Evolutionary conservation across 169 alveolate species (phyloP).

Genomic region (Toxoplasma gondii): DNA sequence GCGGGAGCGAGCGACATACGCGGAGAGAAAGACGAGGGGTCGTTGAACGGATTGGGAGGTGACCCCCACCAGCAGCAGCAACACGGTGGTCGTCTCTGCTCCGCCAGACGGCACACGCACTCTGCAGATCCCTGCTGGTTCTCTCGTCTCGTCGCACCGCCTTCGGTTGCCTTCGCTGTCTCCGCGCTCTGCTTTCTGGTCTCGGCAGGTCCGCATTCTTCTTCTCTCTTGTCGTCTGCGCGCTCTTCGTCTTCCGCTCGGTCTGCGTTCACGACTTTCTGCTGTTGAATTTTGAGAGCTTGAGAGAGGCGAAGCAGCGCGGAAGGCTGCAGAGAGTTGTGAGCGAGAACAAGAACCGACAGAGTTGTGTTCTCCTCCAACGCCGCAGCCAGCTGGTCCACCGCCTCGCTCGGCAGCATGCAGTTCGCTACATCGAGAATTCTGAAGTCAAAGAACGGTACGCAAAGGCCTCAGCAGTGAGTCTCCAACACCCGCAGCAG

Average conservation of each 20-base stretch:
- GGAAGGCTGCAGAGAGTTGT: not conserved
- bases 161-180: not conserved
- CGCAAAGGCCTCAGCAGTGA: too few species aligned
- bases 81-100: not conserved
- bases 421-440: conserved; percentile 33
- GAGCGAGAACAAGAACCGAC: conserved; percentile 9
- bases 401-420: conserved; percentile 1
- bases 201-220: not conserved
- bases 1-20: conserved; percentile 13
- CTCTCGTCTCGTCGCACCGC: not conserved
- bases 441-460: not conserved
- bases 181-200: not conserved
- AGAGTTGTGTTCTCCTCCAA: conserved; percentile 4
- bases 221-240: not conserved
- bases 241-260: not conserved
- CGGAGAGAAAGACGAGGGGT: not conserved
- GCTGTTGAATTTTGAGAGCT: not conserved
- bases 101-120: not conserved
- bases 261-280: not conserved
- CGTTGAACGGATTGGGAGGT: conserved; percentile 34
- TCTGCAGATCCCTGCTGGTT: not conserved
- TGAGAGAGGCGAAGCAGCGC: not conserved
- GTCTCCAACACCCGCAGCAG: too few species aligned
- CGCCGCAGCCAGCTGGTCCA: not conserved
- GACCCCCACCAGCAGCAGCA: conserved; percentile 18